phyloP scores from a whole-genome alignment of 352 stramenopile genomes.

The Blastocystis sp. region DNA sequence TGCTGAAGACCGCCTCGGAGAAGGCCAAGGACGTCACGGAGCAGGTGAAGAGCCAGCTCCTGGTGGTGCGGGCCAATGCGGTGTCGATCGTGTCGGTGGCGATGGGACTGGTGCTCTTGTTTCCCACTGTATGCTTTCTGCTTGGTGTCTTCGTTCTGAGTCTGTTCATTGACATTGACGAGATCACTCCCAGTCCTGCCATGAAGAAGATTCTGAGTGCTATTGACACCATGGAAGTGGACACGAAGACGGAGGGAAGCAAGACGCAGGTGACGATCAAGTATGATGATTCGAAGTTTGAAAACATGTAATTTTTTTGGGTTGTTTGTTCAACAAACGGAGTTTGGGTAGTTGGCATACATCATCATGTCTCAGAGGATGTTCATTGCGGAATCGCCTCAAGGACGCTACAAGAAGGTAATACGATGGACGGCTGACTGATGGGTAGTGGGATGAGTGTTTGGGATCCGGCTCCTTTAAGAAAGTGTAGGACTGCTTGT shows the following conservation, averaged over 20 bases:
- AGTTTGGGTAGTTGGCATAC: not conserved
- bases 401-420: conserved; percentile 52
- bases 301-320: no score
- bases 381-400: conserved; percentile 17
- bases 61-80: not conserved
- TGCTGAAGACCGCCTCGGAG: conserved; percentile 4
- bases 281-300: conserved; percentile 7
- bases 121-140: conserved; percentile 13
- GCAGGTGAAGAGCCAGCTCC: not conserved
- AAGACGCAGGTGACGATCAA: not conserved
- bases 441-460: conserved; percentile 40
- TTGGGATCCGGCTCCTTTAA: conserved; percentile 43
- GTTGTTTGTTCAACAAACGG: conserved; percentile 6
- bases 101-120: not conserved
- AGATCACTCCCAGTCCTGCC: not conserved
- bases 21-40: not conserved
- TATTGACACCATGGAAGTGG: not conserved
- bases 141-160: conserved; percentile 1
- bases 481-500: conserved; percentile 7
- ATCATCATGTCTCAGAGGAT: not conserved
- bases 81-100: not conserved
- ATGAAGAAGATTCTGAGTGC: conserved; percentile 19
- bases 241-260: not conserved
- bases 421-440: not conserved
- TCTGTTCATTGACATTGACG: not conserved